These are phyloP conservation scores for Anaeramoeba flamelloides DNA, from an alignment of 78 protist species.

Conservation along the genomic window DNA sequence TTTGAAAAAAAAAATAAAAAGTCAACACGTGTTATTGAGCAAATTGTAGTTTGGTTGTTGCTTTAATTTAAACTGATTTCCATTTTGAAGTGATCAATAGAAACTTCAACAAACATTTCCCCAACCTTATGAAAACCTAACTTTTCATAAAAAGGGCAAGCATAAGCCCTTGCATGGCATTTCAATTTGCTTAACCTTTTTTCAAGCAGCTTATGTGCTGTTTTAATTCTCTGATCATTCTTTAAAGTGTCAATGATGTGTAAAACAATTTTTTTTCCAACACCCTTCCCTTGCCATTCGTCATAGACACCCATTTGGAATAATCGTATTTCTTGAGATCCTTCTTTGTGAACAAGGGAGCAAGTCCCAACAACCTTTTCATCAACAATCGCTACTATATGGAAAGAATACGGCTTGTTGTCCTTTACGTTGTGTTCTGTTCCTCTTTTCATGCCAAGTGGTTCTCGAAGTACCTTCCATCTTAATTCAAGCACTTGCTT, in stretches of 20 bases:
- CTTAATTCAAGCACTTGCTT: neutral
- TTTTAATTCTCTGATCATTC: no score
- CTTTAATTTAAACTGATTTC: no score
- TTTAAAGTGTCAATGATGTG: no score
- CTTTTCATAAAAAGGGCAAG: neutral
- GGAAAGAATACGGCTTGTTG: neutral
- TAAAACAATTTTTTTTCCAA: neutral
- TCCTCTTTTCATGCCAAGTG: neutral
- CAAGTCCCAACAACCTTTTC: neutral
- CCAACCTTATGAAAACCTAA: neutral
- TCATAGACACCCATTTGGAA: neutral
- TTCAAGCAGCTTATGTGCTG: no score
- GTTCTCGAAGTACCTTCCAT: neutral
- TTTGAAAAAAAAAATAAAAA: no score
- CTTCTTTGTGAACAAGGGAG: neutral
- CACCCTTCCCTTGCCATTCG: neutral
- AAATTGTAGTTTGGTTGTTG: no score
- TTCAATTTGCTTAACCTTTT: neutral
- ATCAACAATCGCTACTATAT: neutral
- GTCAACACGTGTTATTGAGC: no score
- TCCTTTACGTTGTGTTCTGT: neutral
- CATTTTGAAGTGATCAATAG: neutral
- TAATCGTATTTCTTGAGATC: neutral
- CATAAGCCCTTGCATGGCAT: neutral
- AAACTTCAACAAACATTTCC: neutral